These are phyloP conservation scores for Lepraria neglecta DNA, from an alignment of 495 filamentous ascomycete genomes.

Conservation along the genomic window DNA sequence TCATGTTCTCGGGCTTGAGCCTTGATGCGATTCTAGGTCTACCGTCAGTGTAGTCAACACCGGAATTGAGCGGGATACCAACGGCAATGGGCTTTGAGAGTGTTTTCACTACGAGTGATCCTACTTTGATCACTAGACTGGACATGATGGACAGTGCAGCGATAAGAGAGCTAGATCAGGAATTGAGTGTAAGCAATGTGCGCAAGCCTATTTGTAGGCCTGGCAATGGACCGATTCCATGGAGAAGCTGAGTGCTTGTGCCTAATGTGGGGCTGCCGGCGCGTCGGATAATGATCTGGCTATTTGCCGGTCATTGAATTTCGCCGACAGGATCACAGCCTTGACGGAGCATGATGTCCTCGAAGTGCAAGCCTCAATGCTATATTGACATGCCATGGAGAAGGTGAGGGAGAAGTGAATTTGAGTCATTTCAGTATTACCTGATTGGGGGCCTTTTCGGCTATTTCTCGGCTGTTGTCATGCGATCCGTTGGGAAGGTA, in stretches of 20 bases:
- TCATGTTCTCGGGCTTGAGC: constrained; percentile 91
- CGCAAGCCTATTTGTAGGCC: neutral
- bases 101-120: constrained; percentile 60
- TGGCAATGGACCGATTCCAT: neutral
- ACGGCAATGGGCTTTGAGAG: constrained; percentile 70
- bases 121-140: constrained; percentile 61
- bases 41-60: constrained; percentile 40
- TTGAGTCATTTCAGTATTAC: too few relatives aligned
- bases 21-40: constrained; percentile 79
- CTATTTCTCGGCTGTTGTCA: constrained; percentile 11
- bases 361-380: too few relatives aligned
- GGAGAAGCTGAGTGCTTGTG: neutral
- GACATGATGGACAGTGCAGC: constrained; percentile 38
- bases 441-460: constrained; percentile 3
- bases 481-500: neutral
- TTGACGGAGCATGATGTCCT: too few relatives aligned
- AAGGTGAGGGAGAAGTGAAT: too few relatives aligned
- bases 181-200: too few relatives aligned
- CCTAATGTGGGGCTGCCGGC: neutral
- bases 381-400: too few relatives aligned
- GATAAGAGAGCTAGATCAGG: neutral
- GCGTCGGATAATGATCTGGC: too few relatives aligned
- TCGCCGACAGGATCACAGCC: too few relatives aligned
- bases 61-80: constrained; percentile 37
- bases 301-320: neutral